phyloP scores from a whole-genome alignment of 73 alveolate species.

The Paramecium pentaurelia region DNA sequence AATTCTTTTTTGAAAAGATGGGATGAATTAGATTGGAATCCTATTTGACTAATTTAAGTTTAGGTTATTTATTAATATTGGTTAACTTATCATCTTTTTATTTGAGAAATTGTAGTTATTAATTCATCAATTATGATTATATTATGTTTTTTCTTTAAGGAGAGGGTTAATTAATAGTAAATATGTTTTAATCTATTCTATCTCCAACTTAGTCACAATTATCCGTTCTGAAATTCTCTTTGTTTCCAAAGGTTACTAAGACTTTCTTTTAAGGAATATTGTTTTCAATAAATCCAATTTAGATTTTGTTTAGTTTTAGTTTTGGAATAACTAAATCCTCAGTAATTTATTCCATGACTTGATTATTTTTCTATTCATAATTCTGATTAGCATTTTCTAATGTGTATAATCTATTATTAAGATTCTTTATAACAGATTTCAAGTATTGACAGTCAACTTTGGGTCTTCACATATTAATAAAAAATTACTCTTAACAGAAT shows the following conservation, averaged over 20 bases:
- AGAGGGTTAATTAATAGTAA: neutral
- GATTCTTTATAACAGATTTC: neutral
- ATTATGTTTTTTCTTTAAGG: neutral
- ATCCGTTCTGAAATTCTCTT: neutral
- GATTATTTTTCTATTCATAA: neutral
- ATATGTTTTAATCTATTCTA: neutral
- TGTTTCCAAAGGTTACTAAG: neutral
- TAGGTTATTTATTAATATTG: neutral
- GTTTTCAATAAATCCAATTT: neutral
- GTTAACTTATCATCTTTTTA: neutral
- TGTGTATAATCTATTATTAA: neutral
- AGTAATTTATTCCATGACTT: neutral
- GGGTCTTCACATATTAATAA: neutral
- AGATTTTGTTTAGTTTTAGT: neutral
- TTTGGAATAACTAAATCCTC: neutral
- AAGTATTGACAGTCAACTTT: slow-evolving; percentile 2
- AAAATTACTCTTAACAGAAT: slow-evolving; percentile 46
- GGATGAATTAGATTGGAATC: neutral
- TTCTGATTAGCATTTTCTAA: neutral
- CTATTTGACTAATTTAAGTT: neutral
- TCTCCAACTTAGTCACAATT: neutral
- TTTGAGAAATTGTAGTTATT: neutral
- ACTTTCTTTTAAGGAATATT: neutral
- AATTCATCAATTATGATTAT: neutral
- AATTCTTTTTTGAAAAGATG: neutral